Conservation (phyloP, 106 monocot species). For the Dioscorea zingiberensis region DNA sequence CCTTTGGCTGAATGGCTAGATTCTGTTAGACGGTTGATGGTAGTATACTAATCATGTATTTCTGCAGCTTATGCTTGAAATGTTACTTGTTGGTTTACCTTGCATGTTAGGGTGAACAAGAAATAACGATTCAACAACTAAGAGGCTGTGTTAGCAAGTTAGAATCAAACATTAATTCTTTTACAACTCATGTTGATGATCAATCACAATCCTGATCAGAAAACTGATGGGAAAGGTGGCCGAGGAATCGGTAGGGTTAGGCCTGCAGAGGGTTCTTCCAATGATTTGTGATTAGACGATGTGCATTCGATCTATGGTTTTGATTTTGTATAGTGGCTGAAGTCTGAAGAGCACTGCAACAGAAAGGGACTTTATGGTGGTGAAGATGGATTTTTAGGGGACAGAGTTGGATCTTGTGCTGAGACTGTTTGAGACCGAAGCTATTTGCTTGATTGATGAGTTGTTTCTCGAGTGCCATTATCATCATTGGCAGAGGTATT, state of each 20-base stretch:
- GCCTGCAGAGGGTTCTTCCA: conserved; percentile 9
- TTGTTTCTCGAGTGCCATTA: conserved; percentile 92
- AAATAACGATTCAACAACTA: conserved; percentile 34
- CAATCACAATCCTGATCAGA: conserved; percentile 34
- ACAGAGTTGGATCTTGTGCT: conserved; percentile 81
- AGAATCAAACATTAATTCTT: conserved; percentile 24
- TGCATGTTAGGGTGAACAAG: conserved; percentile 23
- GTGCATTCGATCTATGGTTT: conserved; percentile 45
- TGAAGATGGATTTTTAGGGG: conserved; percentile 95
- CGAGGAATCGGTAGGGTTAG: conserved; percentile 70
- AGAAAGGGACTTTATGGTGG: conserved; percentile 66
- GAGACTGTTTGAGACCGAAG: conserved; percentile 63
- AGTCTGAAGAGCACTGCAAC: conserved; percentile 55
- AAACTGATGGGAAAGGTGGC: conserved; percentile 26
- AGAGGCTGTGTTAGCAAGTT: conserved; percentile 21
- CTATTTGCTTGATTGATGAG: conserved; percentile 77
- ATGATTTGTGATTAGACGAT: conserved; percentile 3
- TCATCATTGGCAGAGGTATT: conserved; percentile 85
- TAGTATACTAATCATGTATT: no score
- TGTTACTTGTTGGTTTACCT: background rate
- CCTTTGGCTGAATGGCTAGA: no score
- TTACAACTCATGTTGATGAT: conserved; percentile 49
- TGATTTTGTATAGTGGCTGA: conserved; percentile 76
- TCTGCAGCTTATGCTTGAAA: background rate
- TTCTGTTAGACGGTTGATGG: no score